phyloP scores from a whole-genome alignment of 768 basidiomycete genomes.

The Agrocybe chaxingu region DNA sequence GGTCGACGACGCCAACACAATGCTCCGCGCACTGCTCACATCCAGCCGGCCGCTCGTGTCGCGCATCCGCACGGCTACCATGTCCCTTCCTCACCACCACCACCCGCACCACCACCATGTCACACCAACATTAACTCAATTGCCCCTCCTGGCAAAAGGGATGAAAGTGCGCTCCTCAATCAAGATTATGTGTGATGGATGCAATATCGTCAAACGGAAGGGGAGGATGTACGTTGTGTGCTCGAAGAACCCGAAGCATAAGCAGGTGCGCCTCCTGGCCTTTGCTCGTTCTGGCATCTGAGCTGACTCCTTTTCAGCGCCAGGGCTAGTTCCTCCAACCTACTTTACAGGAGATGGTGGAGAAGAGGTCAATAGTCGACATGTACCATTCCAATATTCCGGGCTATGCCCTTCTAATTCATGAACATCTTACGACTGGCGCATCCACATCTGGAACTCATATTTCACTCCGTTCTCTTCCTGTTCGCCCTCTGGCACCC shows the following conservation, averaged over 20 bases:
- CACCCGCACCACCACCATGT: constrained; percentile 28
- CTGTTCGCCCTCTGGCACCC: constrained; percentile 71
- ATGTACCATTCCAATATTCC: constrained; percentile 2
- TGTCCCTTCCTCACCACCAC: constrained; percentile 18
- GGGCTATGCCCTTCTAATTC: constrained; percentile 2
- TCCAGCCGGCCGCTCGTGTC: constrained; percentile 60
- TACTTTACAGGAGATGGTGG: background rate
- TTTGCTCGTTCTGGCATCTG: background rate
- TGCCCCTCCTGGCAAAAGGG: constrained; percentile 54
- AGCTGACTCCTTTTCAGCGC: constrained; percentile 40
- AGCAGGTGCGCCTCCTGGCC: constrained; percentile 65
- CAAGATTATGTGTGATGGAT: constrained; percentile 93
- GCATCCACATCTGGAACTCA: constrained; percentile 96
- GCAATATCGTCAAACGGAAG: constrained; percentile 83
- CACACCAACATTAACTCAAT: constrained; percentile 16
- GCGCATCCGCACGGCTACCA: constrained; percentile 40
- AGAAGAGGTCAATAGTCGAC: background rate
- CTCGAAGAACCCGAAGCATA: constrained; percentile 93
- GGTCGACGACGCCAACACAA: constrained; percentile 18
- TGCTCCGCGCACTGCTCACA: constrained; percentile 65
- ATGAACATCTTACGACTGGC: constrained; percentile 20
- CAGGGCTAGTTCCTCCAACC: constrained; percentile 46
- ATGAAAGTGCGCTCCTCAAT: constrained; percentile 98
- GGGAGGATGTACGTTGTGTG: constrained; percentile 92
- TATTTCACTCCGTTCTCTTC: constrained; percentile 83